Evolutionary conservation across 1,284 basidiomycete species (phyloP), one percentile per base, ranked within the genome.

Genomic region (Neolentinus lepideus): DNA sequence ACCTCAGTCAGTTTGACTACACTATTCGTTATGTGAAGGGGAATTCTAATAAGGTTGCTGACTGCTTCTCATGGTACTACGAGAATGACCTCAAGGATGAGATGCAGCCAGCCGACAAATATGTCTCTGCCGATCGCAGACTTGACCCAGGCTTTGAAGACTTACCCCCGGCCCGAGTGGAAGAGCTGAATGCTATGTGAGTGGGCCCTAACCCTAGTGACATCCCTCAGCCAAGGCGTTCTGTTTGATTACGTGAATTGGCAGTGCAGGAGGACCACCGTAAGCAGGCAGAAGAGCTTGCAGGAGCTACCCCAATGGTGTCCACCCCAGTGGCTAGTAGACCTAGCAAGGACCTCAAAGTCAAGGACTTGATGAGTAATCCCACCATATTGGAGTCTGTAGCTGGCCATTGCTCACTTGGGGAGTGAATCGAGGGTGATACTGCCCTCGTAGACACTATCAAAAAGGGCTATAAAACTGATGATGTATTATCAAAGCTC

Each of bases 41-140:
- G 1, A 38, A 54, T 1, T 25, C 2, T 3, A 59, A 59, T 22
- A 35, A 35, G 16, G 56, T 59, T 0, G 56, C 58, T 0, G 58
- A 57, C 25, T 26, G 26, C 12, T 50, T 59, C 1, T 59, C 58
- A 3, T 43, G 52, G 1, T 59, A 59, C n/a, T 59, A 52, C 25
- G 56, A 59, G 26, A 38, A 36, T 19, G 52, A 57, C 29, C 21
- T 9, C 1, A 19, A 2, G 3, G 52, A 45, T 6, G 45, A 57
- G 19, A 3, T 4, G 3, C 51, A 52, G 16, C 51, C 36, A 3
- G 36, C n/a, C 19, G 33, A 54, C 25, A 19, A 46, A 16, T 27
- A 54, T 24, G 53, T 54, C 35, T 6, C n/a, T 22, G 53, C 43
- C 3, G 53, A 54, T 22, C 4, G 19, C 3, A 16, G 35, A 10